Evolutionary conservation across 2,329 filamentous ascomycete species (phyloP).

Genomic region (Botrytis fragariae): DNA sequence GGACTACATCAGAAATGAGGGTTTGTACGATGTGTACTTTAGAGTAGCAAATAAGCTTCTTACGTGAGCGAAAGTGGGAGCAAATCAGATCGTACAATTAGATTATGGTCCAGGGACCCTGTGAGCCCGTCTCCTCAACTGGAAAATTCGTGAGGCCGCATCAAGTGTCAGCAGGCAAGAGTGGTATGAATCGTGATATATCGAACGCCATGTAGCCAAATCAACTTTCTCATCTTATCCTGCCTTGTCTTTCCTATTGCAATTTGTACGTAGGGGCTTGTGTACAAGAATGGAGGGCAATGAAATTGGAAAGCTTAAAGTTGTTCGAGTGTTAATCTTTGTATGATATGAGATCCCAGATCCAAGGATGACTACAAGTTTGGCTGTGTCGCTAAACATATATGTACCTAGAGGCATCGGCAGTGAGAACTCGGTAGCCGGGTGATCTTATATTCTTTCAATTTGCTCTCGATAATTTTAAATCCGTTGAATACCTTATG

Average conservation of each 20-base stretch:
- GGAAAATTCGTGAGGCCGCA: not conserved
- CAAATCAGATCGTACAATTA: not conserved
- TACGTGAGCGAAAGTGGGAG: not conserved
- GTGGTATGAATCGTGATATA: constrained; percentile 19
- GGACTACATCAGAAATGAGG: not conserved
- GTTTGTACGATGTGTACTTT: not conserved
- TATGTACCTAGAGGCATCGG: not conserved
- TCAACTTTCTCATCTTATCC: not conserved
- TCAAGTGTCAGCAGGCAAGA: constrained; percentile 18
- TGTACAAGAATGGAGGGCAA: not conserved
- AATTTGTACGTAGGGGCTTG: not conserved
- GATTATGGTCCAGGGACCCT: not conserved
- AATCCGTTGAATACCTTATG: not conserved
- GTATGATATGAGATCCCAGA: not conserved
- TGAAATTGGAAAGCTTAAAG: not conserved
- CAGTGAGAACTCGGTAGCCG: not conserved
- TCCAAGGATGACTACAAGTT: not conserved
- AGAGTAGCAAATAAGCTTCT: not conserved
- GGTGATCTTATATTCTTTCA: not conserved
- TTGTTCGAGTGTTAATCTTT: too few relatives aligned
- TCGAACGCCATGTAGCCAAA: constrained; percentile 12
- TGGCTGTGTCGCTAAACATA: not conserved
- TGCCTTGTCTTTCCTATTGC: not conserved
- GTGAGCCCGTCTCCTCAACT: not conserved
- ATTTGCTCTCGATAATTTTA: not conserved